phyloP scores from a whole-genome alignment of 1,284 basidiomycete species.

The Cryptococcus depauperatus region DNA sequence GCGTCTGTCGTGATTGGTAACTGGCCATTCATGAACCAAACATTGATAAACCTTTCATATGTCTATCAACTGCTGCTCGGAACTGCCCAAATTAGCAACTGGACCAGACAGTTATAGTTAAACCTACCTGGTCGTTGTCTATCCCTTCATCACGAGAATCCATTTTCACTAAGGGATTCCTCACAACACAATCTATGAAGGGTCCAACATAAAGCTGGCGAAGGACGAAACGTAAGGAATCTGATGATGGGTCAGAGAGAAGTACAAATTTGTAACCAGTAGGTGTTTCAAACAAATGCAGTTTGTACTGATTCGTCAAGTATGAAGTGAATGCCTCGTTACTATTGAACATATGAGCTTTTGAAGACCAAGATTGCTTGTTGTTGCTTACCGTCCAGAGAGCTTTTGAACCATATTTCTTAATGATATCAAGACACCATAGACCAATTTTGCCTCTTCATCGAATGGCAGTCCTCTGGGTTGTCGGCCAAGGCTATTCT shows the following conservation, averaged over 20 bases:
- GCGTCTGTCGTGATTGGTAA: not conserved
- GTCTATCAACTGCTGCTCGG: conserved; percentile 67
- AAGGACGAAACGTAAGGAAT: conserved; percentile 73
- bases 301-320: conserved; percentile 82
- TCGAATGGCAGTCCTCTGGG: conserved; percentile 66
- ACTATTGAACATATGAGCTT: conserved; percentile 44
- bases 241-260: conserved; percentile 75
- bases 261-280: conserved; percentile 94
- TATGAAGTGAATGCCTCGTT: conserved; percentile 88
- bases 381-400: conserved; percentile 63
- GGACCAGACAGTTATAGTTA: conserved; percentile 3
- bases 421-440: conserved; percentile 86
- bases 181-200: conserved; percentile 85
- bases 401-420: conserved; percentile 93
- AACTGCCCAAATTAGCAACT: conserved; percentile 51
- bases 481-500: not conserved
- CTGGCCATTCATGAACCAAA: conserved; percentile 27
- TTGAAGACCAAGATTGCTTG: not conserved
- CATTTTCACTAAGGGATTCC: conserved; percentile 78
- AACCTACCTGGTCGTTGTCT: conserved; percentile 62
- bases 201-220: conserved; percentile 87
- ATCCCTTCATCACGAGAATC: conserved; percentile 72
- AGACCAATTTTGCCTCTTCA: conserved; percentile 95
- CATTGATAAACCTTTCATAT: conserved; percentile 50
- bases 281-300: conserved; percentile 85